Evolutionary conservation across 352 stramenopile genomes (phyloP).

Genomic region (Pythium biforme): DNA sequence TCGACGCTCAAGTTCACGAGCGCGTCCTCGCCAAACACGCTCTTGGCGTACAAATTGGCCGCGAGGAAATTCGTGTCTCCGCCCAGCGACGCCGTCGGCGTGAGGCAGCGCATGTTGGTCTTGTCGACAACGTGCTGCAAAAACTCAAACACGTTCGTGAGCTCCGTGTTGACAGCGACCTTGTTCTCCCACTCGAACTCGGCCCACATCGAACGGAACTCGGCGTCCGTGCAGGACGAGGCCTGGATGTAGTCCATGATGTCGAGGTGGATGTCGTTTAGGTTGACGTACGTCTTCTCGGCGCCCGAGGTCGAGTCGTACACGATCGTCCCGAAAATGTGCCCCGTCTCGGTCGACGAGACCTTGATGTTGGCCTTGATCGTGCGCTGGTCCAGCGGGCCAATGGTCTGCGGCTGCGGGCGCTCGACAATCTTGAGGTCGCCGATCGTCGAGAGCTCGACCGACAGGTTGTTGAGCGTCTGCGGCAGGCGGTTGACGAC

Average conservation of each 20-base stretch:
- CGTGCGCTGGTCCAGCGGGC: constrained; percentile 95
- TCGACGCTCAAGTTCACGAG: constrained; percentile 99
- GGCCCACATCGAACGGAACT: constrained; percentile 99
- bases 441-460: constrained; percentile 99
- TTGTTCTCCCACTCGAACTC: constrained; percentile 99
- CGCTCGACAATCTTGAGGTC: constrained; percentile 99
- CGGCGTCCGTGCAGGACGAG: constrained; percentile 90
- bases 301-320: constrained; percentile 95
- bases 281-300: constrained; percentile 98
- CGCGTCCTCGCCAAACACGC: constrained; percentile 96
- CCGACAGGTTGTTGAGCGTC: constrained; percentile 97
- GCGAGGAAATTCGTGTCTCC: constrained; percentile 93
- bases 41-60: constrained; percentile 92
- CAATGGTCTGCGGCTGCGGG: constrained; percentile 97
- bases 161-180: constrained; percentile 96
- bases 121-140: constrained; percentile 97
- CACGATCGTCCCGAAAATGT: constrained; percentile 99
- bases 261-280: constrained; percentile 99
- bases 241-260: constrained; percentile 99
- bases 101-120: constrained; percentile 99
- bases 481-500: constrained; percentile 98
- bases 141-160: constrained; percentile 97
- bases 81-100: constrained; percentile 87
- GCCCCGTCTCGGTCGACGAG: constrained; percentile 99
- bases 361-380: constrained; percentile 99